Evolutionary conservation across 805 yeast species (phyloP).

Genomic region (Phaffomyces antillensis): DNA sequence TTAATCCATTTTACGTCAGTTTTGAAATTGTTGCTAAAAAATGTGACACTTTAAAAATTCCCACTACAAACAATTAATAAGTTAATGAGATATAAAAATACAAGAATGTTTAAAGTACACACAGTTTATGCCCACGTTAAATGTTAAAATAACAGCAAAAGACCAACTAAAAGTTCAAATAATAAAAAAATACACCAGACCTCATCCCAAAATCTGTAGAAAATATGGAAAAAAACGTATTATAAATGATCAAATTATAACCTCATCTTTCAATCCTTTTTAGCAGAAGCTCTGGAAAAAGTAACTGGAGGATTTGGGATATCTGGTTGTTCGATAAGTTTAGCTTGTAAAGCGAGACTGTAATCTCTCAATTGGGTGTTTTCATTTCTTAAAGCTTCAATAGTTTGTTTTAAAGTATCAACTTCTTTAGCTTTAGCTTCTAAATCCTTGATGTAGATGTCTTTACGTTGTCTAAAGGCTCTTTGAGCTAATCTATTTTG

Average conservation of each 20-base stretch:
- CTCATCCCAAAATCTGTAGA: neutral
- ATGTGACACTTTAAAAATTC: no score
- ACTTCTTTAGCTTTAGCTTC: conserved; percentile 64
- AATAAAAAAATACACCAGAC: neutral
- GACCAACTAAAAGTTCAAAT: no score
- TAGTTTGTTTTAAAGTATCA: conserved; percentile 52
- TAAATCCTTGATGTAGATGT: conserved; percentile 70
- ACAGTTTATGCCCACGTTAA: no score
- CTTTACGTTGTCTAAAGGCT: conserved; percentile 83
- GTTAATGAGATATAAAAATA: no score
- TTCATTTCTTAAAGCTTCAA: conserved; percentile 63
- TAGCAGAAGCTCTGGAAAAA: conserved; percentile 17
- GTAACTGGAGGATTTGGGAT: conserved; percentile 34
- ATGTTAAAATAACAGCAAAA: no score
- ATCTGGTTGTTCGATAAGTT: conserved; percentile 45
- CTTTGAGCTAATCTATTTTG: conserved; percentile 91
- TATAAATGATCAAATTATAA: no score
- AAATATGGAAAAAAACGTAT: neutral
- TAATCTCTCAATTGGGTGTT: conserved; percentile 68
- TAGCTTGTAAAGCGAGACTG: conserved; percentile 60
- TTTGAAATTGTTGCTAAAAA: no score
- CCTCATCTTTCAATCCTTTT: conserved; percentile 5
- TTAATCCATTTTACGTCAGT: no score
- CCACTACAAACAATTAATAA: no score
- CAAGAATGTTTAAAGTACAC: no score